These are phyloP conservation scores for Paulownia fortunei DNA, from an alignment of 257 asterid genomes.

Conservation along the genomic window DNA sequence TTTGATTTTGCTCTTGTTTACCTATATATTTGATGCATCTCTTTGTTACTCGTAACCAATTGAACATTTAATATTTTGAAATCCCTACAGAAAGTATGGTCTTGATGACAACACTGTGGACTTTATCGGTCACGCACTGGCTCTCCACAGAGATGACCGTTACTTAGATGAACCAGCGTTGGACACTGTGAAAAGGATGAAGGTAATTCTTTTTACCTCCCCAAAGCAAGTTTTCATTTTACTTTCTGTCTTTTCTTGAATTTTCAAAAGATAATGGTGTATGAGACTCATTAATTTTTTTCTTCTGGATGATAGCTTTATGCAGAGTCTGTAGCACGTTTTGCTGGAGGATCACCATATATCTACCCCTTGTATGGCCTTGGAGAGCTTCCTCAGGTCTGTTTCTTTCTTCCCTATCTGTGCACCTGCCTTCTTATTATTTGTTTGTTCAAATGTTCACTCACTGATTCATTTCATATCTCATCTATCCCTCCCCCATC, in stretches of 20 bases:
- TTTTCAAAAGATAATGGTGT: slow-evolving; percentile 22
- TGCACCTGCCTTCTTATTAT: slow-evolving; percentile 1
- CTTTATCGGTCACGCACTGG: slow-evolving; percentile 89
- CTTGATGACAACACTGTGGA: slow-evolving; percentile 95
- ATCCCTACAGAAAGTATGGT: slow-evolving; percentile 74
- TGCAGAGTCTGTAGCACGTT: slow-evolving; percentile 88
- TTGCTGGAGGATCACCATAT: slow-evolving; percentile 98
- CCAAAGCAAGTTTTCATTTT: not conserved
- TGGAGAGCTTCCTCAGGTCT: slow-evolving; percentile 99
- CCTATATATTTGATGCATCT: slow-evolving; percentile 1
- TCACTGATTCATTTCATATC: not conserved
- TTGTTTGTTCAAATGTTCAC: not conserved
- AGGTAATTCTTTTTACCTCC: slow-evolving; percentile 49
- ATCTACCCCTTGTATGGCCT: slow-evolving; percentile 94
- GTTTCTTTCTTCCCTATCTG: slow-evolving; percentile 11
- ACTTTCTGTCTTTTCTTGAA: not conserved
- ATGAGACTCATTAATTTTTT: slow-evolving; percentile 27
- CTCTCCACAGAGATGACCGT: slow-evolving; percentile 89
- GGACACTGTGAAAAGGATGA: slow-evolving; percentile 91
- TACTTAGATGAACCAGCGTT: slow-evolving; percentile 88
- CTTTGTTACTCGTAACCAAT: not conserved
- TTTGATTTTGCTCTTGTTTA: slow-evolving; percentile 21
- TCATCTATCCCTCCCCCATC: not conserved
- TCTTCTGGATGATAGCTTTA: slow-evolving; percentile 64
- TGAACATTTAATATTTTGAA: slow-evolving; percentile 19